Conservation (phyloP, 2,329 filamentous ascomycete species). For the Penicillium decumbens region DNA sequence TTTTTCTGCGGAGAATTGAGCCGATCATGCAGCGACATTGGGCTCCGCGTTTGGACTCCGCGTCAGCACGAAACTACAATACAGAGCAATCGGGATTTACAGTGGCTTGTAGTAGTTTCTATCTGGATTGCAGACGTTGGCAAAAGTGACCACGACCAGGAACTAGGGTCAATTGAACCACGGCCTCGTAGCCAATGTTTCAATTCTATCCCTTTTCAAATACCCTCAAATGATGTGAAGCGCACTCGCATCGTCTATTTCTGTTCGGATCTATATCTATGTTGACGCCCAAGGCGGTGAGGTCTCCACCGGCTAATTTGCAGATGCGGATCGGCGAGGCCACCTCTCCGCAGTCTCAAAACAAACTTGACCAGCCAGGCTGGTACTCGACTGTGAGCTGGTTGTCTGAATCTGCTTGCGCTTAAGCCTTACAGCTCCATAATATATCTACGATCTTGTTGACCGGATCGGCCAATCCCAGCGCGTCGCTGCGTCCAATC, state of each 20-base stretch:
- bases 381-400: conserved; percentile 1
- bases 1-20: background rate
- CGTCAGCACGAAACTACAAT: too few species aligned
- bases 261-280: background rate
- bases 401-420: background rate
- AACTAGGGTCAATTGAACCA: too few species aligned
- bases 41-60: too few species aligned
- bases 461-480: background rate
- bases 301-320: background rate
- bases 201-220: too few species aligned
- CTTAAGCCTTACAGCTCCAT: background rate
- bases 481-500: background rate
- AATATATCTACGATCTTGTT: background rate
- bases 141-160: too few species aligned
- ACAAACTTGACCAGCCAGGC: conserved; percentile 10
- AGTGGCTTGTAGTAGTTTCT: too few species aligned
- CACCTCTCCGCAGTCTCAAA: conserved; percentile 21
- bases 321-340: conserved; percentile 8
- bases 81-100: too few species aligned
- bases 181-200: too few species aligned
- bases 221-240: too few species aligned
- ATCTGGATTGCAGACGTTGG: too few species aligned
- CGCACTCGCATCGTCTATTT: background rate
- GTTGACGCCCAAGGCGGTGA: background rate
- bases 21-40: background rate